Evolutionary conservation across 192 early-diverging fungal species (phyloP), one percentile per base, ranked within the genome.

Genomic region (Allomyces arbusculus): DNA sequence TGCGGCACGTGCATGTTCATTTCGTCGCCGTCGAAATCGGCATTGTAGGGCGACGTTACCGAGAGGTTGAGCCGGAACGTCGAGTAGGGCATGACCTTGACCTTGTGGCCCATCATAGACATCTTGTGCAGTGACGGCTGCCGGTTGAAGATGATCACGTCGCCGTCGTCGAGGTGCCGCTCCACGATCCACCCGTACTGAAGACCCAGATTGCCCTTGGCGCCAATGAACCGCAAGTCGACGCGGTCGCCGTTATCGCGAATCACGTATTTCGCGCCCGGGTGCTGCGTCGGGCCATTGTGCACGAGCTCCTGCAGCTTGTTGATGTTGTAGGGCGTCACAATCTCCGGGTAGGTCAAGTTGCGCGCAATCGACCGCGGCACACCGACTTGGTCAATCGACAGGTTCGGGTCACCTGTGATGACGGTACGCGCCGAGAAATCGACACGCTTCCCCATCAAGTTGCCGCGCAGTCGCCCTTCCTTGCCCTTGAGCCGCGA

Each of bases 361-460:
- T 94, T 99, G 44, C 91, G 81, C 4, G 95, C 95, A 77, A 99
- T 99, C 74, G 86, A 89, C 62, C 91, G 88, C 11, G 95, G 95
- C 1, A 99, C 95, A 55, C 95, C 95, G 61, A 99, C 95, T 76
- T 99, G 87, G 76, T 99, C 95, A 55, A 99, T 87, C n/a, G 86
- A 87, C 55, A 99, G 77, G 72, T 95, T 95, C 23, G 95, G 94
- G 71, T 99, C 95, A 66, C 95, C 95, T 9, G 95, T 99, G 75
- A 99, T 96, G 62, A 99, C 95, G 5, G 94, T 99, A 77, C 95
- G 90, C 0, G 96, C 94, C 26, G 93, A 95, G 76, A 97, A 99
- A 76, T 97, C 96, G 2, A 99, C 94, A 78, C 96, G 91, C 75
- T 99, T 99, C 64, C 96, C 96, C 96, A 99, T 99, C 77, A 99